A percentile compares a stretch with the other conserved stretches of the same genome.
Evolutionary conservation across 2,329 filamentous ascomycete species (phyloP).

Genomic region (Domatiomyces catenatus): DNA sequence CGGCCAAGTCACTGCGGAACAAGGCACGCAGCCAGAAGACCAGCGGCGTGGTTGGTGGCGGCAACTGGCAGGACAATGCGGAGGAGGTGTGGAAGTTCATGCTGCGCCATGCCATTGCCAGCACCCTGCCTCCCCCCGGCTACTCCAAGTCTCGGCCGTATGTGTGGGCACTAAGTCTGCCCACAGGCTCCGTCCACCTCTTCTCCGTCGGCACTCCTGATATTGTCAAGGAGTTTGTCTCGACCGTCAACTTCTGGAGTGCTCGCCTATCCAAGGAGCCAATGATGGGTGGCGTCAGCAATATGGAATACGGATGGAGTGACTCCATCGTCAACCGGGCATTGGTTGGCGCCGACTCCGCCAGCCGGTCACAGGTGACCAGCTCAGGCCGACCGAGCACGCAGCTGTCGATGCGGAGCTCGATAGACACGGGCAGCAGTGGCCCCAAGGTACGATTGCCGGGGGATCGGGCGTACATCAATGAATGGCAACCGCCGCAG

Average conservation of each 20-base stretch:
- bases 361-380: conserved; percentile 28
- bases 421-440: conserved; percentile 47
- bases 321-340: conserved; percentile 69
- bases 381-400: conserved; percentile 38
- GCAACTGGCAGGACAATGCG: conserved; percentile 96
- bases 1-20: conserved; percentile 54
- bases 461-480: conserved; percentile 68
- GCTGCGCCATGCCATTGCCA: conserved; percentile 81
- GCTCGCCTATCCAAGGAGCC: conserved; percentile 88
- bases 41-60: conserved; percentile 68
- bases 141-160: conserved; percentile 83
- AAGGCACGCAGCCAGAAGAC: conserved; percentile 44
- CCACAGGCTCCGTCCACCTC: conserved; percentile 87
- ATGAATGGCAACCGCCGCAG: conserved; percentile 76
- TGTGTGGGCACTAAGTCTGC: conserved; percentile 85
- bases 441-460: conserved; percentile 51
- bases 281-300: conserved; percentile 80
- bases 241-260: conserved; percentile 94
- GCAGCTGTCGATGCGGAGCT: conserved; percentile 48
- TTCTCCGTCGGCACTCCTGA: conserved; percentile 95
- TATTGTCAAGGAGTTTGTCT: conserved; percentile 87
- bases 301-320: conserved; percentile 95
- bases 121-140: conserved; percentile 72
- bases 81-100: conserved; percentile 77
- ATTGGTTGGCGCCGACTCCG: conserved; percentile 40